Base-by-base conservation (phyloP, 345 rosid species). In the Rubroshorea leprosula region DNA sequence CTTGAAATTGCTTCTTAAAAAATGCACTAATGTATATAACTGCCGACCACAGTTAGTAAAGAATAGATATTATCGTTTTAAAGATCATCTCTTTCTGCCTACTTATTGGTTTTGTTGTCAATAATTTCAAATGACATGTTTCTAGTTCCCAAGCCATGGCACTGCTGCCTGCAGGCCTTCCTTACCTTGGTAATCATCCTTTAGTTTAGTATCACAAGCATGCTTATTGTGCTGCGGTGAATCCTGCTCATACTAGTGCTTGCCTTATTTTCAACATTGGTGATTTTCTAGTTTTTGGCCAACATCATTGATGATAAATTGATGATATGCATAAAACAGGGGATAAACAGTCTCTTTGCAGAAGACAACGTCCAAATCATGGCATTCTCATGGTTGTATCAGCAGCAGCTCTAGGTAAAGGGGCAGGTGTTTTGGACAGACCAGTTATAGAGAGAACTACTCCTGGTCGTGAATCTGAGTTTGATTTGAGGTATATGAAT, bases 401-500 rank as follows among this genome's bases (percentile, higher is more conserved):
- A 21, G 73, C 82, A 12, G 52, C 73, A 5, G 74, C 74, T 51
- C 27, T 76, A 38, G 76, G 95, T 71, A 83, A 86, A 80, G 95
- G 86, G 59, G 41, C 12, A 10, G 88, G 82, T 41, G 60, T 87
- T 1, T 71, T 87, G 71, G 95, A 84, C 57, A 87, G 76, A 63
- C 95, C 91, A 14, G 63, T 82, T 46, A 82, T 75, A 63, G 89
- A 86, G 72, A 83, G 65, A 79, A 79, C 85, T 38, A 68, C 76
- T 31, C 91, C 91, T 60, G 87, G 82, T 57, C 95, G 84, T 45
- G 87, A 82, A 65, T 80, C 91, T 49, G 89, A 87, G 78, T 80
- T 80, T 64, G 91, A 84, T 71, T 62, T 87, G 68, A 84, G 83
- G 95, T 83, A 31, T 17, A 27, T 38, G 14, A 23, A 43, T 16